A percentile compares a stretch with the other conserved stretches of the same genome.
Evolutionary conservation across 2,329 filamentous ascomycete genomes (phyloP).

Genomic region (Cyphellophora attinorum): DNA sequence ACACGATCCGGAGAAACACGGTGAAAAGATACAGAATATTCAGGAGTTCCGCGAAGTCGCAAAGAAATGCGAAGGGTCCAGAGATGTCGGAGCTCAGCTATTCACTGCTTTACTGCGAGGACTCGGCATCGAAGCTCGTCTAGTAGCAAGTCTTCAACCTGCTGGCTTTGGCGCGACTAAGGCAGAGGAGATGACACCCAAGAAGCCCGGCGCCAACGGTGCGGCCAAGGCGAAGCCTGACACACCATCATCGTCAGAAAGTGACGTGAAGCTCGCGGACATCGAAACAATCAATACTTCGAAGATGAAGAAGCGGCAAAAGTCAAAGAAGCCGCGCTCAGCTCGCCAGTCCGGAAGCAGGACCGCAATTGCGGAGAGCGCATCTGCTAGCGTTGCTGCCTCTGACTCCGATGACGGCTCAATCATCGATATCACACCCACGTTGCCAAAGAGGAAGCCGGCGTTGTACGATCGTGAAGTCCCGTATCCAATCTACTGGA

Average conservation of each 20-base stretch:
- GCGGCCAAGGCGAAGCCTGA: slow-evolving; percentile 10
- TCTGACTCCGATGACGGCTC: slow-evolving; percentile 51
- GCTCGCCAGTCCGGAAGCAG: slow-evolving; percentile 16
- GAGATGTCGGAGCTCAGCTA: slow-evolving; percentile 79
- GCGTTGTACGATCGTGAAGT: slow-evolving; percentile 63
- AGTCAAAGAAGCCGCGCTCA: slow-evolving; percentile 15
- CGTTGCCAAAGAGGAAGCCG: slow-evolving; percentile 30
- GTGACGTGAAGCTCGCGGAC: neutral
- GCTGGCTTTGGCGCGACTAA: slow-evolving; percentile 88
- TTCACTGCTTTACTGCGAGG: slow-evolving; percentile 79
- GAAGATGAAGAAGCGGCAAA: slow-evolving; percentile 10
- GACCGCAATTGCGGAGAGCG: slow-evolving; percentile 27
- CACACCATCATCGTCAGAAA: slow-evolving; percentile 1
- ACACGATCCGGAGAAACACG: slow-evolving; percentile 56
- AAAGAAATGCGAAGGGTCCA: slow-evolving; percentile 63
- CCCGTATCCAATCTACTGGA: slow-evolving; percentile 84
- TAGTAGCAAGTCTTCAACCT: slow-evolving; percentile 78
- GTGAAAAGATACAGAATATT: slow-evolving; percentile 62
- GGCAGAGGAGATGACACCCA: slow-evolving; percentile 50
- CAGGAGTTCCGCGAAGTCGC: slow-evolving; percentile 62
- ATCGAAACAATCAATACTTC: neutral
- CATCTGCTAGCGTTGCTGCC: slow-evolving; percentile 37
- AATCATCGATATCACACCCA: slow-evolving; percentile 45
- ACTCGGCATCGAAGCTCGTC: slow-evolving; percentile 68
- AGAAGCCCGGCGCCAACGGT: neutral